phyloP scores from a whole-genome alignment of 2,329 filamentous ascomycete genomes.

The Periconia sp. region DNA sequence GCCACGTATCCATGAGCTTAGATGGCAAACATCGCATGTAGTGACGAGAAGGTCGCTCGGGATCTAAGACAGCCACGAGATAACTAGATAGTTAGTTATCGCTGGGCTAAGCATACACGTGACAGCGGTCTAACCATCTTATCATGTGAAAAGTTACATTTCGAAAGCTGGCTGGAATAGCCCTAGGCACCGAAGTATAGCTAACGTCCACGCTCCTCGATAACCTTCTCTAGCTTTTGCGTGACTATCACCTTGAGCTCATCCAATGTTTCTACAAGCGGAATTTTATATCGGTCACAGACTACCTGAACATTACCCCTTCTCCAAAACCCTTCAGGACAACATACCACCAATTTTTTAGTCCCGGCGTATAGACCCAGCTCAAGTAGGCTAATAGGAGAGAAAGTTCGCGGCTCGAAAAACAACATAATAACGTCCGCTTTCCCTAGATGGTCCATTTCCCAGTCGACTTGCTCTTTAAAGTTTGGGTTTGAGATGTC shows the following conservation, averaged over 20 bases:
- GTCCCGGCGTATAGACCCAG: slow-evolving; percentile 10
- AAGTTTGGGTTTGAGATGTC: slow-evolving; percentile 55
- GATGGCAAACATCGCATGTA: no score
- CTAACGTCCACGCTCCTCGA: no score
- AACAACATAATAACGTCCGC: slow-evolving; percentile 12
- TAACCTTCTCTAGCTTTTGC: slow-evolving; percentile 10
- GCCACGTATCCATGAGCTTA: no score
- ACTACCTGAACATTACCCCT: slow-evolving; percentile 11
- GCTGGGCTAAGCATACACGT: no score
- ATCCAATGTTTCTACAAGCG: slow-evolving; percentile 10
- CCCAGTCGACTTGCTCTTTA: slow-evolving; percentile 50
- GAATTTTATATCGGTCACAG: slow-evolving; percentile 9
- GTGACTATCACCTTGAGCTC: slow-evolving; percentile 9
- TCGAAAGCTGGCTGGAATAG: no score
- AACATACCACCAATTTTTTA: slow-evolving; percentile 11
- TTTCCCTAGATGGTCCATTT: slow-evolving; percentile 12
- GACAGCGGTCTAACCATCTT: no score
- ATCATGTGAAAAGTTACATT: no score
- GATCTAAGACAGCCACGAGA: no score
- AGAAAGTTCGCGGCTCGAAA: slow-evolving; percentile 11
- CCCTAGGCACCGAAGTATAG: no score
- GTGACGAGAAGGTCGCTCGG: no score
- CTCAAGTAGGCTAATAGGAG: slow-evolving; percentile 9
- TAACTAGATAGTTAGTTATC: no score
- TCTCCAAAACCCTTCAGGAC: slow-evolving; percentile 9